Evolutionary conservation across 2,329 filamentous ascomycete species (phyloP), one percentile per base, ranked within the genome.

Genomic region (Geosmithia morbida): DNA sequence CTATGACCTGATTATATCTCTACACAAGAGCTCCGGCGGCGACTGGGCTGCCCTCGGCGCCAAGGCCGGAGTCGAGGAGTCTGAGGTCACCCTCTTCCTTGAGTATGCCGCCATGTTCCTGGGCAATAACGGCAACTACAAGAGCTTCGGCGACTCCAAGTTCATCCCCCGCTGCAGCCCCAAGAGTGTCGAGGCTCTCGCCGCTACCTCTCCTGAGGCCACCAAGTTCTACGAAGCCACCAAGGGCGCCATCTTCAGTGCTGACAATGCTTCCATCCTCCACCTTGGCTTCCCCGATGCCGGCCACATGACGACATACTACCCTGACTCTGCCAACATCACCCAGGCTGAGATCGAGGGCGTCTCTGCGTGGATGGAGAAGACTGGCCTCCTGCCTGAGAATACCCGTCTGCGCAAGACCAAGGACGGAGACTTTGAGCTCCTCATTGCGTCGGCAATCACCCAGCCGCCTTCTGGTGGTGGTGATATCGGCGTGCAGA

Each of bases 81-180:
- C 79, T 47, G 75, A 87, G 48, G 60, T 87, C 43, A 72, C 74
- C 16, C 69, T 74, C 50, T 89, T 89, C 66, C 69, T 90, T 39
- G 78, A 88, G 61, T 92, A 90, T 61, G 74, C 83, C 7, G 79
- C 77, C 29, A 83, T 87, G 63, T 88, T 92, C 62, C 69, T 92
- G 2, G 84, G 84, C 43, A 92, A 90, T 59, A 74, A 73, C 51
- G 85, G 87, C 52, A 92, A 92, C 64, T 92, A 90, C 68, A 90
- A 90, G 68, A 84, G 83, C 55, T 90, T 89, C 57, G 87, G 87
- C 42, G 85, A 92, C 63, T 77, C 82, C 56, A 92, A 92, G 61
- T 89, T 92, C 59, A 75, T 92, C 49, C 86, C 86, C 2, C 74
- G 85, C 54, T 78, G 84, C 57, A 69, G 73, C 7, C 74, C 80